phyloP scores from a whole-genome alignment of 179 eudicot species.

The Pouteria campechiana region DNA sequence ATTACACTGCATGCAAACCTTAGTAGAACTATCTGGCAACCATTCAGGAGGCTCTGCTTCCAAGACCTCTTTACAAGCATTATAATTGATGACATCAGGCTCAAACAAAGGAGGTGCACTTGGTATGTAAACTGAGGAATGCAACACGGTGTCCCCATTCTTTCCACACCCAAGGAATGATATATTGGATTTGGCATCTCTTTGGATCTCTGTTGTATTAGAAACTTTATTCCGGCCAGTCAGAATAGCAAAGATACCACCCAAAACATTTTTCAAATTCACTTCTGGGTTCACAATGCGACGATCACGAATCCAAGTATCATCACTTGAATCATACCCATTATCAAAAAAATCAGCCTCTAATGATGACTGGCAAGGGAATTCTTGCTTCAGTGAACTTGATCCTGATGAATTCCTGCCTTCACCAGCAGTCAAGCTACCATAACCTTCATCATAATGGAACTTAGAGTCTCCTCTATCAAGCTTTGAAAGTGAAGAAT shows the following conservation, averaged over 20 bases:
- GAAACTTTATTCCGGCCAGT: conserved; percentile 60
- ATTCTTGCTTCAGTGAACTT: conserved; percentile 20
- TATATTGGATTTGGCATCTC: conserved; percentile 44
- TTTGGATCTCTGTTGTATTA: conserved; percentile 11
- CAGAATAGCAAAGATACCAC: conserved; percentile 68
- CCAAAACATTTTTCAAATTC: conserved; percentile 74
- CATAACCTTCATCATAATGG: conserved; percentile 41
- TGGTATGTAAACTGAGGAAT: conserved; percentile 84
- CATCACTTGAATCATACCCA: conserved; percentile 59
- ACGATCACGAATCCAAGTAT: conserved; percentile 17
- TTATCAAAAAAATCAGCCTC: conserved; percentile 45
- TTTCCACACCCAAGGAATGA: conserved; percentile 77
- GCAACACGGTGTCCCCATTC: conserved; percentile 78
- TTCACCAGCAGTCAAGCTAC: conserved; percentile 47
- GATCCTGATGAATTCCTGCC: conserved; percentile 16
- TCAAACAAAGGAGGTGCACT: conserved; percentile 96
- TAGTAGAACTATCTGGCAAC: conserved; percentile 86
- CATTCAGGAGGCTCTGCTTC: conserved; percentile 98
- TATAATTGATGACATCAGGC: conserved; percentile 44
- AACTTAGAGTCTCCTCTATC: conserved; percentile 35
- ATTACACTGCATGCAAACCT: conserved; percentile 81
- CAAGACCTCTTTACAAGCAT: conserved; percentile 70
- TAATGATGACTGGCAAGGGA: conserved; percentile 25
- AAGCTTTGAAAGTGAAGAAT: conserved; percentile 47
- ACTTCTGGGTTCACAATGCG: conserved; percentile 50